Base-by-base conservation (phyloP, 768 basidiomycete genomes). In the Fibroporia radiculosa region DNA sequence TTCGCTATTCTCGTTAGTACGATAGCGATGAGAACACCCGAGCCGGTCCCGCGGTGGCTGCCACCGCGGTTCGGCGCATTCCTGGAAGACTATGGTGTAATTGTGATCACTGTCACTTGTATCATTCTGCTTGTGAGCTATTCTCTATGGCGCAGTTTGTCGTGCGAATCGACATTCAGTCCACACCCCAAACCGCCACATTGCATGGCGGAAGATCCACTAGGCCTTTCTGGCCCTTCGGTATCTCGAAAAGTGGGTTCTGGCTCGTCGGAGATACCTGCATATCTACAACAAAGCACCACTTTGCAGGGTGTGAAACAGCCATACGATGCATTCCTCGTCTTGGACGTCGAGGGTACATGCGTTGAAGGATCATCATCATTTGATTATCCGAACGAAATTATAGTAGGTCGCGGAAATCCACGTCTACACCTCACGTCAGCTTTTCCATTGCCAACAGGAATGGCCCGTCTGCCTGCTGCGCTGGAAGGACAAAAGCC, bases 391-490 rank as follows among this genome's bases (percentile, higher is more conserved):
- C 88, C 93, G 2, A 96, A 96, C 63, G 95, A 98, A 66, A 93
- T 98, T 44, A 96, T 98, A 50, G 95, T 89, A 61, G 58, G 83
- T 74, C 7, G 22, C 42, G 40, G 32, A 31, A 18, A 19, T 55
- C 36, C 41, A n/a, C n/a, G n/a, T n/a, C n/a, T n/a, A n/a, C n/a
- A n/a, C 6, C n/a, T n/a, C n/a, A 10, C 29, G 29, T 35, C 14
- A 35, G 34, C 34, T 35, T 8, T 35, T 12, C 10, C n/a, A 8
- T 31, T 31, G 29, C 37, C 18, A 27, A 2, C 61, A 95, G 93
- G 93, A 99, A 65, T 92, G 90, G 66, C 95, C 95, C 5, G 88
- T 98, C 10, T 84, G 86, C 54, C 71, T 99, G 3, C 70, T 97
- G 47, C 76, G 75, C 48, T 97, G 93, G 93, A 73, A 67, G 55